Percentiles rank a stretch among this genome's conserved stretches.
These are phyloP conservation scores for Arthrobotrys pseudoclavata DNA, from an alignment of 2,329 filamentous ascomycete species.

Conservation along the genomic window DNA sequence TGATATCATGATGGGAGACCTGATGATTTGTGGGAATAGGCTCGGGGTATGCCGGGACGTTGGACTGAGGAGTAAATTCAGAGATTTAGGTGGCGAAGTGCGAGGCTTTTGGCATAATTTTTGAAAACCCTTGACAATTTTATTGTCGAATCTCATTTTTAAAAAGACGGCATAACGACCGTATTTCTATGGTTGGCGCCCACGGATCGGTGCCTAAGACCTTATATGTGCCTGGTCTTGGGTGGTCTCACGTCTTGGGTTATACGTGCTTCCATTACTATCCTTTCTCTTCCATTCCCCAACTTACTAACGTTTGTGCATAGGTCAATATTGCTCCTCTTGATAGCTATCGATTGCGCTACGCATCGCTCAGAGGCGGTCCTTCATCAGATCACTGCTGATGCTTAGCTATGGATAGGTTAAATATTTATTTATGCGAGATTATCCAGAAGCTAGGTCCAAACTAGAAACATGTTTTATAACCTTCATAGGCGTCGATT, in stretches of 20 bases:
- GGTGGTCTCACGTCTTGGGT: too few relatives aligned
- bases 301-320: neutral
- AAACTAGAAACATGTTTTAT: neutral
- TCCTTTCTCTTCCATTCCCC: neutral
- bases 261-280: neutral
- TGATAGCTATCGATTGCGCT: neutral
- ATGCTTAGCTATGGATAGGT: too few relatives aligned
- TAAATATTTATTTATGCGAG: too few relatives aligned
- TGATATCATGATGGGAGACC: slow-evolving; percentile 3
- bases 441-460: neutral
- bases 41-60: slow-evolving; percentile 40
- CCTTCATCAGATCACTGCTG: too few relatives aligned
- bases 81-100: slow-evolving; percentile 49
- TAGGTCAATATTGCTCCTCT: neutral
- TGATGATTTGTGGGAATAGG: slow-evolving; percentile 20
- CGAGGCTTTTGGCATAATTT: slow-evolving; percentile 59
- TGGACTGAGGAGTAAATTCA: slow-evolving; percentile 32
- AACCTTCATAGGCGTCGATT: neutral
- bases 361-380: too few relatives aligned
- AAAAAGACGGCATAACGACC: neutral
- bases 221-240: too few relatives aligned
- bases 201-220: neutral
- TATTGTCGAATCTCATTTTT: slow-evolving; percentile 28
- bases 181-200: neutral
- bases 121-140: slow-evolving; percentile 47